Percentiles rank a stretch among this genome's conserved stretches.
These are phyloP conservation scores for Calocera viscosa DNA, from an alignment of 768 basidiomycete species.

Conservation along the genomic window DNA sequence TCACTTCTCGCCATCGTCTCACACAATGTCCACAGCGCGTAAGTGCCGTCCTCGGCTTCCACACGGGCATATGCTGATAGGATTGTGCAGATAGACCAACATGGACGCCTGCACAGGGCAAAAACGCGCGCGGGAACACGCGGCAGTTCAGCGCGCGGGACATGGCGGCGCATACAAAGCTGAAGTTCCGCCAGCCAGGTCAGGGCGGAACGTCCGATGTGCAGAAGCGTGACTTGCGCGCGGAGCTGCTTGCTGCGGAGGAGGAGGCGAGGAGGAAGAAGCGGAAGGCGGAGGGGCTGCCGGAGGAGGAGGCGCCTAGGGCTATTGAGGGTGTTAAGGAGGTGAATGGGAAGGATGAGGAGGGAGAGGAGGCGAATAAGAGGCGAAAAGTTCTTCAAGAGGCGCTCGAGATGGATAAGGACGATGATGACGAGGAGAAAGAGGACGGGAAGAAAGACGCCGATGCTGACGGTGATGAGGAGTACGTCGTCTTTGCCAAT, in stretches of 20 bases:
- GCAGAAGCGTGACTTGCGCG: slow-evolving; percentile 61
- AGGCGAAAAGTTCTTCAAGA: slow-evolving; percentile 79
- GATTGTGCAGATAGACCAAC: slow-evolving; percentile 57
- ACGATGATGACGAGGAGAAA: slow-evolving; percentile 68
- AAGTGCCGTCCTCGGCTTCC: not conserved
- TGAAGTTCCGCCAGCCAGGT: slow-evolving; percentile 94
- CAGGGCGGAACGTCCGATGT: slow-evolving; percentile 75
- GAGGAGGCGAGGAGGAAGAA: slow-evolving; percentile 81
- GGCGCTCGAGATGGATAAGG: slow-evolving; percentile 75
- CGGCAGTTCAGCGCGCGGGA: slow-evolving; percentile 87
- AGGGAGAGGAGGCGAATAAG: slow-evolving; percentile 50
- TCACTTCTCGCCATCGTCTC: not conserved
- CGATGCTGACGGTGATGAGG: slow-evolving; percentile 29
- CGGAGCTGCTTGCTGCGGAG: slow-evolving; percentile 75
- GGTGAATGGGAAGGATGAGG: slow-evolving; percentile 34
- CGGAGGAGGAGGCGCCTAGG: slow-evolving; percentile 20
- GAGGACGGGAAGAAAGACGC: slow-evolving; percentile 26
- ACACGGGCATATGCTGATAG: slow-evolving; percentile 13
- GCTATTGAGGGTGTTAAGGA: slow-evolving; percentile 34
- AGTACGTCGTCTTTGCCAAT: slow-evolving; percentile 11
- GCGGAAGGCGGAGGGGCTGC: slow-evolving; percentile 71
- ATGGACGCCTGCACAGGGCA: slow-evolving; percentile 94
- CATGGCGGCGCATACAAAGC: slow-evolving; percentile 90
- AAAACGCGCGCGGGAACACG: slow-evolving; percentile 82
- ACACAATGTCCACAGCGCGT: slow-evolving; percentile 61